These are phyloP conservation scores for Penicillium atrosanguineum DNA, from an alignment of 495 filamentous ascomycete species.

Conservation along the genomic window DNA sequence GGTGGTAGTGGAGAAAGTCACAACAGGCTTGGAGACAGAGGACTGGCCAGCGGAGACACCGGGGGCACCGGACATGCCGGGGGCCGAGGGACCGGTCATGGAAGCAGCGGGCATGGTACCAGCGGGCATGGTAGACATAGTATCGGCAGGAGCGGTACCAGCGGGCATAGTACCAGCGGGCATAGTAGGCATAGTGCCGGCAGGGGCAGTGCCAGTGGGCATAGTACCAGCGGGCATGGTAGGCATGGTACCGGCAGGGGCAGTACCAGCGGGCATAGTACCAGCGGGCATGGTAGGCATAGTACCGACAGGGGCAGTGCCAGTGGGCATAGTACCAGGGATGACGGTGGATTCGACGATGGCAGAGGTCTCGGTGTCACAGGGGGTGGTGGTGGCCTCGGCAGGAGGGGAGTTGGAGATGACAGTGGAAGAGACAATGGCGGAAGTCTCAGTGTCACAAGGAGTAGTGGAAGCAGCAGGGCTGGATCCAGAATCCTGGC, in stretches of 20 bases:
- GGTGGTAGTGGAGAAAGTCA: slow-evolving; percentile 3
- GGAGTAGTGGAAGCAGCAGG: slow-evolving; percentile 1
- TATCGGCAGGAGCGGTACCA: too few relatives aligned
- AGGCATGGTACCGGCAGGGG: too few relatives aligned
- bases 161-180: too few relatives aligned
- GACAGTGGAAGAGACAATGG: background rate
- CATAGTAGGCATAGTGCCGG: background rate
- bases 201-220: background rate
- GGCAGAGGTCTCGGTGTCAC: slow-evolving; percentile 3
- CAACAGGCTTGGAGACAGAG: slow-evolving; percentile 1
- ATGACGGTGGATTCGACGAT: background rate
- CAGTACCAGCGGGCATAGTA: too few relatives aligned
- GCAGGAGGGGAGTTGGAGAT: background rate
- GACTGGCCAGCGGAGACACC: background rate
- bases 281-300: too few relatives aligned
- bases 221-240: background rate
- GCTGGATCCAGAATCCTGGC: slow-evolving; percentile 14
- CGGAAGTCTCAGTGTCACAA: slow-evolving; percentile 1
- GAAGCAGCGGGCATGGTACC: background rate
- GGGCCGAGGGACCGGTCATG: background rate
- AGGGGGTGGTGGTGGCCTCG: background rate
- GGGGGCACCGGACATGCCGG: background rate
- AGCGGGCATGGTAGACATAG: background rate
- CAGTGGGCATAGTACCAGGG: background rate
- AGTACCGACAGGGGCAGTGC: background rate